These are phyloP conservation scores for Leccinum holopus DNA, from an alignment of 1,284 basidiomycete species.

Conservation along the genomic window DNA sequence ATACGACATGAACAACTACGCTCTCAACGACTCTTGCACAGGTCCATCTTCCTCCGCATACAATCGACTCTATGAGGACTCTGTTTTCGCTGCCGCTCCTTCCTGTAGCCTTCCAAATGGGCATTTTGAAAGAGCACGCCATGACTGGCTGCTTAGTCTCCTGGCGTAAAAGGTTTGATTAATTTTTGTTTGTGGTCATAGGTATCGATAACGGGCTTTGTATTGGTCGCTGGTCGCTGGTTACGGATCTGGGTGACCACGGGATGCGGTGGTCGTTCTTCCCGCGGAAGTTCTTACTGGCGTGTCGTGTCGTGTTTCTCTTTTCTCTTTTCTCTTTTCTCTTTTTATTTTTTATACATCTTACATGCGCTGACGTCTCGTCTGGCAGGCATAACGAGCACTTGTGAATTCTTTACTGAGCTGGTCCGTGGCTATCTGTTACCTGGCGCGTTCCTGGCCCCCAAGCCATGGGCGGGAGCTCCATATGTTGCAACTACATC, in stretches of 20 bases:
- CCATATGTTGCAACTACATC: slow-evolving; percentile 53
- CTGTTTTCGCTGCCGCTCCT: slow-evolving; percentile 91
- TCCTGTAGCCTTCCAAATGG: slow-evolving; percentile 85
- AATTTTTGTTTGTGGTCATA: background rate
- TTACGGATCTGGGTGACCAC: slow-evolving; percentile 58
- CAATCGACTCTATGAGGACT: slow-evolving; percentile 85
- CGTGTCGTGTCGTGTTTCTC: slow-evolving; percentile 15
- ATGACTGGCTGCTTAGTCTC: slow-evolving; percentile 75
- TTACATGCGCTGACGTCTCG: slow-evolving; percentile 3
- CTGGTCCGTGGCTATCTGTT: slow-evolving; percentile 60
- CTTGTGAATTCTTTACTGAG: slow-evolving; percentile 58
- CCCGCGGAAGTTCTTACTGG: slow-evolving; percentile 71
- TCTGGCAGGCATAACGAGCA: slow-evolving; percentile 51
- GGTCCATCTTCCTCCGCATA: slow-evolving; percentile 84
- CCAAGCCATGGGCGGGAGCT: slow-evolving; percentile 51
- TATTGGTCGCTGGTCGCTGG: slow-evolving; percentile 53
- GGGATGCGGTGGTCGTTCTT: slow-evolving; percentile 63
- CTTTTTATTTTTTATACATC: background rate
- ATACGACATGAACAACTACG: slow-evolving; percentile 43
- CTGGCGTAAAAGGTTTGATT: slow-evolving; percentile 51
- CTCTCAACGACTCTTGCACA: slow-evolving; percentile 83
- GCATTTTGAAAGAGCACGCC: slow-evolving; percentile 87
- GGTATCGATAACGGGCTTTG: background rate
- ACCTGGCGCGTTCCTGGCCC: slow-evolving; percentile 50
- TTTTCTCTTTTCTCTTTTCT: background rate